Evolutionary conservation across 345 rosid species (phyloP).

Genomic region (Cardamine occulta): DNA sequence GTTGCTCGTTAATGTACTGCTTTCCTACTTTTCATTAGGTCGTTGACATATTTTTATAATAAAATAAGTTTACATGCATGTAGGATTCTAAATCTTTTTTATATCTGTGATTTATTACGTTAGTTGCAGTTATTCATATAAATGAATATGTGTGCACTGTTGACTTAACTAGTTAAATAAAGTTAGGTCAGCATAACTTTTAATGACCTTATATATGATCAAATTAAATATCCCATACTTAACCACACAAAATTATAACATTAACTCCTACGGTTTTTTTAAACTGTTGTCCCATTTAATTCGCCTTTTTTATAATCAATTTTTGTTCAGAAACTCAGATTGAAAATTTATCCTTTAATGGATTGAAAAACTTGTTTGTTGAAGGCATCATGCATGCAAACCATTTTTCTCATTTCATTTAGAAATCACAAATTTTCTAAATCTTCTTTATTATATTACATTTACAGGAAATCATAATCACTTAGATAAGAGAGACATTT

Average conservation of each 20-base stretch:
- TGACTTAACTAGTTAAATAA: slow-evolving; percentile 27
- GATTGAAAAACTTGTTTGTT: slow-evolving; percentile 28
- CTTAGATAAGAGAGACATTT: background rate
- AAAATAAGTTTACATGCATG: slow-evolving; percentile 1
- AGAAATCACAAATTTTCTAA: background rate
- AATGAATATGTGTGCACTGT: slow-evolving; percentile 16
- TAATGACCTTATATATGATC: slow-evolving; percentile 10
- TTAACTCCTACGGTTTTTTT: background rate
- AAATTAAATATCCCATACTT: background rate
- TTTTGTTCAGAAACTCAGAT: background rate
- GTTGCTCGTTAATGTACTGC: slow-evolving; percentile 1
- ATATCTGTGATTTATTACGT: slow-evolving; percentile 14
- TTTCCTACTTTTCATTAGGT: slow-evolving; percentile 8
- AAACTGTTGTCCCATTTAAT: slow-evolving; percentile 27
- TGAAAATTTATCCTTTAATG: background rate
- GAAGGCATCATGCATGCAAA: slow-evolving; percentile 37
- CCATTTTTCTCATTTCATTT: slow-evolving; percentile 22
- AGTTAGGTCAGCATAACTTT: slow-evolving; percentile 36
- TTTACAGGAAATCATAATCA: background rate
- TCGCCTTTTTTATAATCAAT: background rate
- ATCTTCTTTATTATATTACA: background rate
- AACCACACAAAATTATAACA: slow-evolving; percentile 1
- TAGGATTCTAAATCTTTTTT: background rate
- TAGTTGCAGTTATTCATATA: slow-evolving; percentile 27
- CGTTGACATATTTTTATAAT: slow-evolving; percentile 10